Percentiles rank a stretch among this genome's conserved stretches.
Evolutionary conservation across 2,329 filamentous ascomycete genomes (phyloP).

Genomic region (Colletotrichum abscissum): DNA sequence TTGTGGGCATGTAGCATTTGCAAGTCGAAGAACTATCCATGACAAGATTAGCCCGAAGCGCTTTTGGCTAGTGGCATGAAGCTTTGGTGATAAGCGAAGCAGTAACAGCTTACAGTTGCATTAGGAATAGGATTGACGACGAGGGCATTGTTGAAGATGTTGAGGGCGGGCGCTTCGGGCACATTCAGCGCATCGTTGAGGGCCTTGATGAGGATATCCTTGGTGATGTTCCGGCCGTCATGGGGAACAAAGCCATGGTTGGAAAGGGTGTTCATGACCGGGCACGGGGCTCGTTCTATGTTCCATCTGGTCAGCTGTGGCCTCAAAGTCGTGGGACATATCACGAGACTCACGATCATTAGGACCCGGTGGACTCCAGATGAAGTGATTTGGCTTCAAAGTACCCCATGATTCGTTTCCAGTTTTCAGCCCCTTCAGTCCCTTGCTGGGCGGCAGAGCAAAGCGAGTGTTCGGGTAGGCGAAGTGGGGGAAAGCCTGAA

Average conservation of each 20-base stretch:
- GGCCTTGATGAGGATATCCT: constrained; percentile 42
- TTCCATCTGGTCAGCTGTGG: no score
- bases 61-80: not conserved
- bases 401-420: no score
- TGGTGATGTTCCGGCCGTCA: constrained; percentile 38
- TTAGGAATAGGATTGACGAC: constrained; percentile 50
- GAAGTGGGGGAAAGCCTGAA: no score
- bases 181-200: constrained; percentile 53
- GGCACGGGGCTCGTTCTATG: constrained; percentile 40
- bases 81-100: not conserved
- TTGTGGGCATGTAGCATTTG: constrained; percentile 50
- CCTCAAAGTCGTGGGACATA: no score
- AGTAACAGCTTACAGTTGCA: constrained; percentile 33
- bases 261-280: constrained; percentile 39
- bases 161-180: constrained; percentile 46
- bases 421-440: no score
- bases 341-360: no score
- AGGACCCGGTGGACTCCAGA: no score
- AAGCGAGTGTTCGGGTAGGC: no score
- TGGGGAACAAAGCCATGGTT: constrained; percentile 42
- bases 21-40: constrained; percentile 21
- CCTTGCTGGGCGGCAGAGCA: no score
- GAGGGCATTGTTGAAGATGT: constrained; percentile 56
- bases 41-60: not conserved
- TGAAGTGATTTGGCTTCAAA: no score